Percentiles rank a stretch among this genome's conserved stretches.
These are phyloP conservation scores for Melaleuca alternifolia DNA, from an alignment of 345 rosid genomes.

Conservation along the genomic window DNA sequence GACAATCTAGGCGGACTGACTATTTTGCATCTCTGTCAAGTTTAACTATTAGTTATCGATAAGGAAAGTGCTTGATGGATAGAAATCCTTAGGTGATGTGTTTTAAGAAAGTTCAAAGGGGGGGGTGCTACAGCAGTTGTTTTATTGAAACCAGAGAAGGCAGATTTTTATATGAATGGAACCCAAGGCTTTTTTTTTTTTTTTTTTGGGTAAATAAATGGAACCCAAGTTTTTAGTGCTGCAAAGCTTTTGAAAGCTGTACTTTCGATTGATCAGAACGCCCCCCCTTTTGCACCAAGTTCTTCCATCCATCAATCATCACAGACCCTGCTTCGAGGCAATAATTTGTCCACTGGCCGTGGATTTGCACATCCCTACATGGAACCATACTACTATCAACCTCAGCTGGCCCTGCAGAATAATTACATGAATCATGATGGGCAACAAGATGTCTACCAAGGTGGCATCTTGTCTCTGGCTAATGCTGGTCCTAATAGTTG, in stretches of 20 bases:
- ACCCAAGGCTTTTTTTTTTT: no score
- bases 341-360: neutral
- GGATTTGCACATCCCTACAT: neutral
- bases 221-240: neutral
- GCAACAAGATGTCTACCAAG: neutral
- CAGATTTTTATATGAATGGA: neutral
- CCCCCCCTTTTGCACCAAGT: neutral
- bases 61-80: neutral
- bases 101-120: neutral
- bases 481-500: neutral
- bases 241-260: neutral
- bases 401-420: neutral
- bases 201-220: no score
- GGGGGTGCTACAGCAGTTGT: neutral
- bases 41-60: neutral
- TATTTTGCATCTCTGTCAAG: neutral
- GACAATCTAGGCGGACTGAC: neutral
- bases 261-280: neutral
- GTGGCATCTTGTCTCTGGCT: neutral
- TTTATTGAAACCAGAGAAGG: neutral
- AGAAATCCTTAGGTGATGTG: neutral
- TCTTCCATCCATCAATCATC: neutral
- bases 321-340: neutral
- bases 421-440: neutral
- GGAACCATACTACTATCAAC: neutral